Base-by-base conservation (phyloP, 129 eudicot species). In the Chrysanthemum seticuspe region DNA sequence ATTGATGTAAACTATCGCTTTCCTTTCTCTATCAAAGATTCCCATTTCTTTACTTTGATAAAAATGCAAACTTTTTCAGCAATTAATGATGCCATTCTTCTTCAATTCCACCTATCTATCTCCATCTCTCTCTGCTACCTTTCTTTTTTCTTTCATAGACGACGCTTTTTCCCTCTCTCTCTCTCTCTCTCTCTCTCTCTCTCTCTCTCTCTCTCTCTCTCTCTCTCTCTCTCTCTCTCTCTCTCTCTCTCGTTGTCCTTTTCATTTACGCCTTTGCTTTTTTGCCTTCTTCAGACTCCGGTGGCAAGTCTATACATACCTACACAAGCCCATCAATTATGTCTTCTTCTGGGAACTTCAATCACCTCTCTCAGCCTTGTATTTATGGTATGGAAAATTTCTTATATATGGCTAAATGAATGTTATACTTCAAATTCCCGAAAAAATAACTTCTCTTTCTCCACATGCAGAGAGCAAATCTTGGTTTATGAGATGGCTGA, bases 401-500 rank as follows among this genome's bases (percentile, higher is more conserved):
- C 61, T 69, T n/a, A n/a, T n/a, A n/a, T 15, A 60, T 61, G 76
- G 57, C 49, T 50, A 3, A 2, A 36, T 69, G 71, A 62, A 65
- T 55, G 68, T 75, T 55, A 84, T 48, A 40, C 6, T 40, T 40
- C 10, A 40, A 40, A 40, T 40, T 40, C 6, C 1, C 2, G 1
- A 40, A 40, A 40, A 40, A 6, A 40, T 19, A 21, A 58, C 14
- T 51, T 72, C 82, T 85, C 79, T 84, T 86, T 86, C 86, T 81
- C 83, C 83, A 53, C 40, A 81, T 69, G 70, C 90, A 84, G 98
- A 87, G 80, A 85, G 81, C 75, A 94, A 83, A 52, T 94, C 96
- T 3, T 80, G 96, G 77, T 86, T 90, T 74, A 86, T 90, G 97
- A 94, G 86, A 87, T 90, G 97, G 98, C 77, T 94, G 75, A 86